Evolutionary conservation across 202 grass and related monocot genomes (phyloP), one percentile per base, ranked within the genome.

Genomic region (Digitaria exilis): DNA sequence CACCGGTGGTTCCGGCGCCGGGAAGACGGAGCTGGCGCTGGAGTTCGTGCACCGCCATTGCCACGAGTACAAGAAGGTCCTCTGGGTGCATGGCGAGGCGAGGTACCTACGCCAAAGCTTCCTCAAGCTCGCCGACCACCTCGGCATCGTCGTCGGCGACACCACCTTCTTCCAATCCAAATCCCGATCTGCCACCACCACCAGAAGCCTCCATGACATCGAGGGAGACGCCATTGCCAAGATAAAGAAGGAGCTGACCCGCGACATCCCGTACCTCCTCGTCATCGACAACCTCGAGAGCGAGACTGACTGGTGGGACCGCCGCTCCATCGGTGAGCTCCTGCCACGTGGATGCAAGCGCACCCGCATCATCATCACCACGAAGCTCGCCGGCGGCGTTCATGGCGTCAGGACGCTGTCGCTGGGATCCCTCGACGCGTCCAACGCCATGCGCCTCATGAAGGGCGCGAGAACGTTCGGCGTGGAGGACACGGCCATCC

Each of bases 221-320:
- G 88, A 96, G 85, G 76, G 61, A 26, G 77, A 89, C 17, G 76
- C 88, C 6, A 92, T 90, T 6, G 60, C 21, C 13, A 96, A 87
- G 84, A 82, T 96, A 42, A 63, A 81, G 9, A 90, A 88, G 79
- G 90, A 96, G 67, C 84, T 96, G 5, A 76, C 72, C 65, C 76
- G 88, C 26, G 90, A 85, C 70, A 89, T 96, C 50, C 93, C 90
- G 0, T 92, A 88, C 77, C 86, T 96, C 14, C 0, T 92, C 32
- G 24, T 92, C 45, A 88, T 95, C 26, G 93, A 95, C 85, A 90
- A 92, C 66, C 35, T 95, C 21, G 93, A 92, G 71, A 80, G 81
- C 45, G 85, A 89, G 29, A 82, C 52, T 6, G 90, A 96, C 85
- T 92, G 90, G 86, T 96, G 93, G 93, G 90, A 92, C 74, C 77